phyloP scores from a whole-genome alignment of 768 basidiomycete genomes.

The Suillus subluteus region DNA sequence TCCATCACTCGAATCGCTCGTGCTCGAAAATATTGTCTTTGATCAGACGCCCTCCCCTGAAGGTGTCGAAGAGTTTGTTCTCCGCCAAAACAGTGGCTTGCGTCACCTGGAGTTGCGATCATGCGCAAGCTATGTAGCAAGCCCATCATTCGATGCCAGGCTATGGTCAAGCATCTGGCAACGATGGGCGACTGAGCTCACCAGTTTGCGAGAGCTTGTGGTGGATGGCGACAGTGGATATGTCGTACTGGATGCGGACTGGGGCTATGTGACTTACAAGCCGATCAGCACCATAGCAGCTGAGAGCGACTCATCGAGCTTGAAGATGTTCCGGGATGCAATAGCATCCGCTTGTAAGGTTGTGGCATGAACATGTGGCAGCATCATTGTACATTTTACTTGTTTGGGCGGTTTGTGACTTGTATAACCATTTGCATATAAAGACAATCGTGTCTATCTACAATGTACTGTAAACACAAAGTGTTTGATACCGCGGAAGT shows the following conservation, averaged over 20 bases:
- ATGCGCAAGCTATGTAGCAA: slow-evolving; percentile 31
- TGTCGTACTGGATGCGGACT: slow-evolving; percentile 24
- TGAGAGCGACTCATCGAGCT: not conserved
- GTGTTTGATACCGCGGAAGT: not conserved
- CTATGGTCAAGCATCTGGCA: slow-evolving; percentile 34
- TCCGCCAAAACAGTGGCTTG: slow-evolving; percentile 32
- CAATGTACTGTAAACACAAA: too few species aligned
- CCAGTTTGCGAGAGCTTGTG: slow-evolving; percentile 27
- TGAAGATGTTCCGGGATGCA: not conserved
- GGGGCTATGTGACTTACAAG: slow-evolving; percentile 28
- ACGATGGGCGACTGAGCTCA: slow-evolving; percentile 25
- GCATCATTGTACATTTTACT: not conserved
- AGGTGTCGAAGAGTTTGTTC: slow-evolving; percentile 34
- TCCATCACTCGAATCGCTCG: slow-evolving; percentile 29
- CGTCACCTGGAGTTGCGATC: slow-evolving; percentile 28
- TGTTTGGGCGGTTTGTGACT: not conserved
- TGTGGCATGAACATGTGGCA: not conserved
- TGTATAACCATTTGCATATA: not conserved
- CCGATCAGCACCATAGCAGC: not conserved
- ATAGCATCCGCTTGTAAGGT: not conserved
- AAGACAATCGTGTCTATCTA: not conserved
- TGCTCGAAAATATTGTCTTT: slow-evolving; percentile 35
- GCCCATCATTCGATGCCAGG: slow-evolving; percentile 20
- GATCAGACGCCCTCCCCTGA: slow-evolving; percentile 23
- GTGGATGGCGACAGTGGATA: slow-evolving; percentile 23